Evolutionary conservation across 1,284 basidiomycete genomes (phyloP).

Genomic region (Cutaneotrichosporon mucoides): DNA sequence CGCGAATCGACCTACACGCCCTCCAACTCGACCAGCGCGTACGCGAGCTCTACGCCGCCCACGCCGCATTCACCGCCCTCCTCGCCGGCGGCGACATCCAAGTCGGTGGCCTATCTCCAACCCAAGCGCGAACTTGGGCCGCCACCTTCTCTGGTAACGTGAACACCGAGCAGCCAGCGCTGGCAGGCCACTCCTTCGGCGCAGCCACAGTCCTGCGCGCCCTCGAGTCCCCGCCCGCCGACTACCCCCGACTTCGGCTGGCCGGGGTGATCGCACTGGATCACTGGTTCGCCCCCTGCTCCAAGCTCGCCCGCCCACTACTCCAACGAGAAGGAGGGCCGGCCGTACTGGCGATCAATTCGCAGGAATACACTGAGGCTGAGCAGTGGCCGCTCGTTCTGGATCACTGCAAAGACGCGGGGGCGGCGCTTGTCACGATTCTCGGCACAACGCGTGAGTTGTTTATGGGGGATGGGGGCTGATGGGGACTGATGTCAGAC

Average conservation of each 20-base stretch:
- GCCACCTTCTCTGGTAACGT: constrained; percentile 18
- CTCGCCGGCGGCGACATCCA: constrained; percentile 13
- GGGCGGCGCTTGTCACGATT: constrained; percentile 35
- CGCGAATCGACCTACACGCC: constrained; percentile 56
- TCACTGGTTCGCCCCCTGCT: constrained; percentile 72
- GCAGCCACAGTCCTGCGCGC: constrained; percentile 58
- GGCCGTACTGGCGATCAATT: constrained; percentile 62
- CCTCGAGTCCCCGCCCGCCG: constrained; percentile 15
- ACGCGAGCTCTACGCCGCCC: constrained; percentile 62
- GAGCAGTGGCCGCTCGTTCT: constrained; percentile 60
- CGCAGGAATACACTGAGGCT: constrained; percentile 70
- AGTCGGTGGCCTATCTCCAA: constrained; percentile 1
- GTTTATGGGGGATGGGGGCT: too few relatives aligned
- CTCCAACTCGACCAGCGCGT: constrained; percentile 65
- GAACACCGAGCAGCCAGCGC: constrained; percentile 49
- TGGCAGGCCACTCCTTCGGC: constrained; percentile 73
- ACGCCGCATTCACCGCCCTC: constrained; percentile 35
- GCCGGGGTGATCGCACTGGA: constrained; percentile 60
- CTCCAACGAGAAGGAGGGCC: too few relatives aligned
- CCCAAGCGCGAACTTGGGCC: constrained; percentile 36
- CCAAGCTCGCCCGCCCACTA: too few relatives aligned
- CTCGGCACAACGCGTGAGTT: constrained; percentile 39
- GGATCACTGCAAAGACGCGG: constrained; percentile 51
- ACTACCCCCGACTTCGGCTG: constrained; percentile 53
- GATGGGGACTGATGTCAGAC: constrained; percentile 29